Evolutionary conservation across 2,329 filamentous ascomycete species (phyloP).

Genomic region (Dothistroma pini): DNA sequence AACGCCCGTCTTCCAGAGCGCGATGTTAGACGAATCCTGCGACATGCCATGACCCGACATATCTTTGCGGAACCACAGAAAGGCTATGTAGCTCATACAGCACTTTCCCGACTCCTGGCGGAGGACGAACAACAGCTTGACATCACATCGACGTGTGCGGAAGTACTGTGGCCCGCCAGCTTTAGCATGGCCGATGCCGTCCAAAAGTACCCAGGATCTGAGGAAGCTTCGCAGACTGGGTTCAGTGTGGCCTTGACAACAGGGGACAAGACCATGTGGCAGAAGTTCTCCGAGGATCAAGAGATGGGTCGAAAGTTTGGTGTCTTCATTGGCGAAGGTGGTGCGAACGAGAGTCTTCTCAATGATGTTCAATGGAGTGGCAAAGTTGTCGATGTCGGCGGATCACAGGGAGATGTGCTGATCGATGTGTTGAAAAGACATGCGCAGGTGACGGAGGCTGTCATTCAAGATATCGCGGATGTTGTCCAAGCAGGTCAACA

Average conservation of each 20-base stretch:
- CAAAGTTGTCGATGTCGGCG: conserved; percentile 7
- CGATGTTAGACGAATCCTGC: no score
- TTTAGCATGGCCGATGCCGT: conserved; percentile 2
- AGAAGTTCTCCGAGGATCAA: not conserved
- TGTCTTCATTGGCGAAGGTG: not conserved
- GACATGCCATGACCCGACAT: no score
- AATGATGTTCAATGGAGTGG: conserved; percentile 2
- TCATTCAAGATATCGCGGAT: conserved; percentile 1
- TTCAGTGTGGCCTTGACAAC: not conserved
- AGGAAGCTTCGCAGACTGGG: conserved; percentile 3
- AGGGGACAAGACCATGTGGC: not conserved
- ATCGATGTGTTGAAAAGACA: conserved; percentile 4
- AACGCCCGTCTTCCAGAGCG: no score
- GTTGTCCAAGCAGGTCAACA: not conserved
- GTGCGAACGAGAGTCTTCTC: conserved; percentile 1
- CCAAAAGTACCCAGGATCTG: conserved; percentile 1
- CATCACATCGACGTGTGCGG: not conserved
- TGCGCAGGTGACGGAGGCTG: not conserved
- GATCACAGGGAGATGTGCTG: conserved; percentile 2
- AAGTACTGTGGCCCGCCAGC: not conserved
- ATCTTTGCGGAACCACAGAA: no score
- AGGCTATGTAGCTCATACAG: conserved; percentile 9
- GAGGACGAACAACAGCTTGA: conserved; percentile 3
- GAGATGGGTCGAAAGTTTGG: conserved; percentile 1
- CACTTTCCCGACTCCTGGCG: conserved; percentile 3